A percentile compares a stretch with the other conserved stretches of the same genome.
Evolutionary conservation across 2,329 filamentous ascomycete genomes (phyloP).

Genomic region (Dichotomopilus funicola): DNA sequence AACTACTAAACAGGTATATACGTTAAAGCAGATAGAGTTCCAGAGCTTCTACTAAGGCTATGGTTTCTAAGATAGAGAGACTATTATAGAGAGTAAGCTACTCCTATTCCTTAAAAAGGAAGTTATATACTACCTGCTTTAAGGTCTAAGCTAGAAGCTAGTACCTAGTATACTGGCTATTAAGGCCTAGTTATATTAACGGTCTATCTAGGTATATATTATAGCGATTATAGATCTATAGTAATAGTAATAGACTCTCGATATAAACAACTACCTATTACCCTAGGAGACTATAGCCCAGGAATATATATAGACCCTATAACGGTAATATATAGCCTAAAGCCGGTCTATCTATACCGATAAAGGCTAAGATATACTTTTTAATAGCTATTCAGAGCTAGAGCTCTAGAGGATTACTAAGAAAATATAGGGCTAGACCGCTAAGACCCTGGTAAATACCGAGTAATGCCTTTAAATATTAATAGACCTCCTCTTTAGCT

Average conservation of each 20-base stretch:
- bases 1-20: background rate
- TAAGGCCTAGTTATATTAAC: background rate
- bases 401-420: background rate
- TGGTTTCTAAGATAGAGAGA: background rate
- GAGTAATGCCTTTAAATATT: background rate
- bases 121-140: background rate
- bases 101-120: constrained; percentile 1
- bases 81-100: background rate
- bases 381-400: background rate
- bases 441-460: background rate
- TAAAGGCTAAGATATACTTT: background rate
- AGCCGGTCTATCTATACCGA: background rate
- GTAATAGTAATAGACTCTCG: background rate
- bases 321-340: background rate
- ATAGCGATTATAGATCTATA: background rate
- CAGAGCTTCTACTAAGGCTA: background rate
- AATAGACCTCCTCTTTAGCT: background rate
- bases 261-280: background rate
- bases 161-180: background rate
- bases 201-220: background rate
- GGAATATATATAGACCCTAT: background rate
- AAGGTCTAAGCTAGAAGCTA: background rate
- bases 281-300: background rate
- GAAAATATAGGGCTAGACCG: no score
- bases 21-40: background rate